Conservation (phyloP, 2,329 filamentous ascomycete species). For the Trichoderma hamatum region DNA sequence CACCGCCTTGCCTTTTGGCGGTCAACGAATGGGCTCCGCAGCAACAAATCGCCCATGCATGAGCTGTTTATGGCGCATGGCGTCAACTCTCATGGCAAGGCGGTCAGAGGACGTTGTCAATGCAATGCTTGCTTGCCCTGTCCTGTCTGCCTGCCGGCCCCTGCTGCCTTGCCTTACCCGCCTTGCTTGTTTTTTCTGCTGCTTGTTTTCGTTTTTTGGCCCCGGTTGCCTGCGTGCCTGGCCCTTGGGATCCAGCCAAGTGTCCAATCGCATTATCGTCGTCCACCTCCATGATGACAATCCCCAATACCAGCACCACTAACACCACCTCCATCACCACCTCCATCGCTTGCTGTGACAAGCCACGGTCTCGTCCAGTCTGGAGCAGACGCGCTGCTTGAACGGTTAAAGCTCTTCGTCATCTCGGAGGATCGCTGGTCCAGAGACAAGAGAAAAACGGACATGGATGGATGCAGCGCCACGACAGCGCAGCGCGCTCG, state of each 20-base stretch:
- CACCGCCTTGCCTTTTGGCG: conserved; percentile 15
- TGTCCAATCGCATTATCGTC: conserved; percentile 2
- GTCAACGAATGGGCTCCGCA: conserved; percentile 24
- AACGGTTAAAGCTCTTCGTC: conserved; percentile 12
- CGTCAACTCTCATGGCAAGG: conserved; percentile 22
- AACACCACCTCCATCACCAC: conserved; percentile 2
- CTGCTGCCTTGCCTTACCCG: conserved; percentile 1
- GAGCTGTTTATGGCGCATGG: conserved; percentile 27
- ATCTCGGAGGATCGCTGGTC: conserved; percentile 16
- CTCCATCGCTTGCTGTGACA: not conserved
- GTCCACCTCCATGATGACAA: conserved; percentile 10
- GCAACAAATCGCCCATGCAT: conserved; percentile 22
- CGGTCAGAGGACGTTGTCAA: conserved; percentile 21
- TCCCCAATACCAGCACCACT: conserved; percentile 11
- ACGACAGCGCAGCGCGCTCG: conserved; percentile 19
- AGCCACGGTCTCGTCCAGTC: conserved; percentile 4
- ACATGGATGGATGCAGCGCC: conserved; percentile 24
- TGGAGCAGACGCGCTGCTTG: not conserved
- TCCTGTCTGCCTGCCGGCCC: too few relatives aligned
- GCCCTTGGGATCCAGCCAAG: not conserved
- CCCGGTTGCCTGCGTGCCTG: conserved; percentile 12
- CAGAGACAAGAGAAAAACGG: not conserved
- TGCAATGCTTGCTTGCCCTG: conserved; percentile 18
- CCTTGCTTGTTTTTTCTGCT: conserved; percentile 2
- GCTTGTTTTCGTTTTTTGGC: not conserved